phyloP scores from a whole-genome alignment of 331 rosid genomes.

The Malus hybrid region DNA sequence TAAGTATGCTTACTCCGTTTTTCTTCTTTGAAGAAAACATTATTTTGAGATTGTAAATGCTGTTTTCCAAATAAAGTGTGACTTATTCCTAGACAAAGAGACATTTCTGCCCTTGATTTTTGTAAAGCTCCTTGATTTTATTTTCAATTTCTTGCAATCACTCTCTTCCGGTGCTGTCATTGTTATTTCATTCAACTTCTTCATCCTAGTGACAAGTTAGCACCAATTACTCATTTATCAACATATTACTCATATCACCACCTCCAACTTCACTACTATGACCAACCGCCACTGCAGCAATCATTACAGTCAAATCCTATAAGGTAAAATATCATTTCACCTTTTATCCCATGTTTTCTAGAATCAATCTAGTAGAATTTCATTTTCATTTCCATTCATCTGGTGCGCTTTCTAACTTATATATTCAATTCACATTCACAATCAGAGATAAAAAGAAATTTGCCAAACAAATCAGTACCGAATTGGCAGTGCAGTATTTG shows the following conservation, averaged over 20 bases:
- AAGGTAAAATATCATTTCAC: not conserved
- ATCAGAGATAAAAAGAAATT: not conserved
- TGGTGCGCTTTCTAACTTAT: not conserved
- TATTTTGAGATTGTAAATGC: not conserved
- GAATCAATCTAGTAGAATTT: not conserved
- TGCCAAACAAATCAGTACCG: slow-evolving; percentile 37
- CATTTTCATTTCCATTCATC: not conserved
- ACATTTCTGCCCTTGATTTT: too few species aligned
- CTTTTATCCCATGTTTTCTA: not conserved
- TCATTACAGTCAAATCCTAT: too few species aligned
- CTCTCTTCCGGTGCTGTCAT: too few species aligned
- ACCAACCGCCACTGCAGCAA: too few species aligned
- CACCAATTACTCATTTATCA: too few species aligned
- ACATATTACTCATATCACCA: too few species aligned
- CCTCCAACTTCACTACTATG: too few species aligned
- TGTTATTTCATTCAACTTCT: too few species aligned
- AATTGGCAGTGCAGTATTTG: slow-evolving; percentile 34
- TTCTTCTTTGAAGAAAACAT: not conserved
- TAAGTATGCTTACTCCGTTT: too few species aligned
- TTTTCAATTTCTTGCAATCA: too few species aligned
- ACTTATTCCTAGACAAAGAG: not conserved
- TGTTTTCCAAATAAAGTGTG: not conserved
- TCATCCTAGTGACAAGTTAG: too few species aligned
- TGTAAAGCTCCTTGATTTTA: too few species aligned
- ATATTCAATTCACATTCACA: not conserved